A percentile compares a stretch with the other conserved stretches of the same genome.
phyloP scores from a whole-genome alignment of 2,329 filamentous ascomycete species.

The Hypoxylon sp. region DNA sequence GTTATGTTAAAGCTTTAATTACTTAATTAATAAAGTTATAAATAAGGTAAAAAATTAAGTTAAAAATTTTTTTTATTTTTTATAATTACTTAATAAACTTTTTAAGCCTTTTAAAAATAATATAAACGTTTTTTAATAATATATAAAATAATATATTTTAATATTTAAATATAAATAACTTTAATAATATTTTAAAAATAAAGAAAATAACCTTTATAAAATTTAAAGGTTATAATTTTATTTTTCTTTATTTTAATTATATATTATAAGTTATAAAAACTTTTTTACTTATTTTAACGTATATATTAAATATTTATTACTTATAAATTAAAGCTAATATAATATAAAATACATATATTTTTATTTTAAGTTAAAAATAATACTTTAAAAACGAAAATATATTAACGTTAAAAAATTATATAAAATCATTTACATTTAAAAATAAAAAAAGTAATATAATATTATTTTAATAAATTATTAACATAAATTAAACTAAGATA shows the following conservation, averaged over 20 bases:
- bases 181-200: neutral
- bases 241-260: neutral
- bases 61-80: conserved; percentile 1
- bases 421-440: neutral
- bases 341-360: too few relatives aligned
- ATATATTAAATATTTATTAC: neutral
- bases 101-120: neutral
- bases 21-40: neutral
- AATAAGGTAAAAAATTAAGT: too few relatives aligned
- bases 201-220: too few relatives aligned
- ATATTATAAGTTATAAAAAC: neutral
- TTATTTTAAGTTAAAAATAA: too few relatives aligned
- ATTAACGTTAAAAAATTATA: conserved; percentile 2
- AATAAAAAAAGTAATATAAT: neutral
- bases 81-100: neutral
- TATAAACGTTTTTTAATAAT: neutral
- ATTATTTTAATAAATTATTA: neutral
- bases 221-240: neutral
- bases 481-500: conserved; percentile 1
- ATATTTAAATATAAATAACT: neutral
- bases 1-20: neutral
- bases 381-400: conserved; percentile 6
- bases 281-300: neutral
- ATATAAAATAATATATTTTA: neutral
- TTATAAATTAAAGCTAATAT: too few relatives aligned